A percentile compares a stretch with the other conserved stretches of the same genome.
Conservation (phyloP, 495 filamentous ascomycete species). For the Neurospora sp. region DNA sequence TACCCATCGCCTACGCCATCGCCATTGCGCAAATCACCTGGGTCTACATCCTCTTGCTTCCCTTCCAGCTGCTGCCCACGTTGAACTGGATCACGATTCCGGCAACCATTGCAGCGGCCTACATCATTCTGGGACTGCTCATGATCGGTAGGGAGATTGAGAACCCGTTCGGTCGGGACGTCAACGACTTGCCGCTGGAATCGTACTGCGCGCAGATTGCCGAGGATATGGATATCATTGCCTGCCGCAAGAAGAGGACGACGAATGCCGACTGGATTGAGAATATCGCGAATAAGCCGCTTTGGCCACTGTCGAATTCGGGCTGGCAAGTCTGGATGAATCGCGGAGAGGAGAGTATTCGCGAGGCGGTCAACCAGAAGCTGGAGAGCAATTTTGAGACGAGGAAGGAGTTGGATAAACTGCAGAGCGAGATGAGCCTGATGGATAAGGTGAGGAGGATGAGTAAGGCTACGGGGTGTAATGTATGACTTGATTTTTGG, state of each 20-base stretch:
- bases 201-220: slow-evolving; percentile 63
- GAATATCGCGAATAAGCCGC: slow-evolving; percentile 47
- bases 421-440: background rate
- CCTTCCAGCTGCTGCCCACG: slow-evolving; percentile 63
- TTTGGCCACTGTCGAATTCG: slow-evolving; percentile 56
- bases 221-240: slow-evolving; percentile 65
- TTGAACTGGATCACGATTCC: slow-evolving; percentile 76
- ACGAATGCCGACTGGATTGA: slow-evolving; percentile 48
- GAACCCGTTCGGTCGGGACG: slow-evolving; percentile 80
- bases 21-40: slow-evolving; percentile 80
- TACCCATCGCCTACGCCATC: slow-evolving; percentile 78
- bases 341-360: slow-evolving; percentile 40
- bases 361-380: slow-evolving; percentile 29
- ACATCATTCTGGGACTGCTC: slow-evolving; percentile 84
- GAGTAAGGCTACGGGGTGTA: background rate
- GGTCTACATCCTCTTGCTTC: slow-evolving; percentile 74
- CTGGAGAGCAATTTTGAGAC: slow-evolving; percentile 26
- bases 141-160: slow-evolving; percentile 82
- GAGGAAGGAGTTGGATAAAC: slow-evolving; percentile 12
- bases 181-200: slow-evolving; percentile 78
- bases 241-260: slow-evolving; percentile 41
- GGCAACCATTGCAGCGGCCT: slow-evolving; percentile 64
- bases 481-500: background rate
- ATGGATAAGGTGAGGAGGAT: background rate
- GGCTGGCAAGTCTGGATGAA: slow-evolving; percentile 52